These are phyloP conservation scores for Peribolospora baueri DNA, from an alignment of 768 basidiomycete species.

Conservation along the genomic window DNA sequence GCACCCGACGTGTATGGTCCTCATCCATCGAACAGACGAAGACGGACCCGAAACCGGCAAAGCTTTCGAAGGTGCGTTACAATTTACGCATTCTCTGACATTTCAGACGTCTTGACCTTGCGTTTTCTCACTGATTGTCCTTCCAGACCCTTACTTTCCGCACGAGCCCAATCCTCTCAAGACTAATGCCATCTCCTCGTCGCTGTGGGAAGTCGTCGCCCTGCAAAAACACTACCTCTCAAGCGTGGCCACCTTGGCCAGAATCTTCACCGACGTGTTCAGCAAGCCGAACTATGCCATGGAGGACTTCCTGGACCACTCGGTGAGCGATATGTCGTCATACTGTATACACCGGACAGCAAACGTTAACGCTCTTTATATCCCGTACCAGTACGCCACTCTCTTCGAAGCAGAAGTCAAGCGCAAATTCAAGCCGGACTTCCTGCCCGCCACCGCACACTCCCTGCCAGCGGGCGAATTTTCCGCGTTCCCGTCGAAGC, in stretches of 20 bases:
- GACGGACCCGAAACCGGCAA: background rate
- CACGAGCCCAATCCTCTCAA: constrained; percentile 45
- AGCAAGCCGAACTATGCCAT: constrained; percentile 69
- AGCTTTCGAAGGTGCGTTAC: constrained; percentile 6
- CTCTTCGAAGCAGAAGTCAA: too few species aligned
- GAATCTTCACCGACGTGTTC: constrained; percentile 71
- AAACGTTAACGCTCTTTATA: too few species aligned
- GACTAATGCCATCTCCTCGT: constrained; percentile 60
- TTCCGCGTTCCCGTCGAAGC: too few species aligned
- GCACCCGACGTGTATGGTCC: constrained; percentile 72
- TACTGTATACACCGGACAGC: too few species aligned
- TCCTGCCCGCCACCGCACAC: too few species aligned
- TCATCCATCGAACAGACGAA: constrained; percentile 46
- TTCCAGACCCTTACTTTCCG: constrained; percentile 42
- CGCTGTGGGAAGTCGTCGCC: constrained; percentile 72
- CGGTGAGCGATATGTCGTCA: constrained; percentile 12
- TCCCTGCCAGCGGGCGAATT: too few species aligned
- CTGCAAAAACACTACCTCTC: constrained; percentile 63
- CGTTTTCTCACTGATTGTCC: background rate
- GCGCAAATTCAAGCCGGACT: constrained; percentile 20
- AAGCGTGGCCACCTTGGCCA: constrained; percentile 60
- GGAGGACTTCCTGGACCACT: constrained; percentile 94
- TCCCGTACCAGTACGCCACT: too few species aligned
- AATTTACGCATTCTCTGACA: background rate
- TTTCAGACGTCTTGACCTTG: background rate